Evolutionary conservation across 768 basidiomycete species (phyloP).

Genomic region (Hemileccinum rubropunctum): DNA sequence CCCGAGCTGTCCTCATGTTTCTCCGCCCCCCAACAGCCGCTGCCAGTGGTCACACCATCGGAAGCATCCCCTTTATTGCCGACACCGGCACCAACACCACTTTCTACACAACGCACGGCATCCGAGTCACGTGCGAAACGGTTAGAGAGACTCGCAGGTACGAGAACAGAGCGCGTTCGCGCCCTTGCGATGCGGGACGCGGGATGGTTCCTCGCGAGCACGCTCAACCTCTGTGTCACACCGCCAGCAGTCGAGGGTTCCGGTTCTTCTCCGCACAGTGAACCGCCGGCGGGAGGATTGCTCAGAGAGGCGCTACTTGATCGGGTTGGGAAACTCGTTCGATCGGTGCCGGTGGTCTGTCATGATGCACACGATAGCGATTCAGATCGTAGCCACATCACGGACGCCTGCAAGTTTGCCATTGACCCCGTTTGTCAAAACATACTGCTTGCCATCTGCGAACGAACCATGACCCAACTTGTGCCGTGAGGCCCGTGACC

Average conservation of each 20-base stretch:
- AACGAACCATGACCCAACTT: slow-evolving; percentile 20
- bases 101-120: background rate
- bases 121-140: slow-evolving; percentile 2
- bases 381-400: too few species aligned
- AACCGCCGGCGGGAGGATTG: background rate
- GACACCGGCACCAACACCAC: too few species aligned
- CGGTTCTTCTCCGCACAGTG: background rate
- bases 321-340: slow-evolving; percentile 24
- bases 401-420: background rate
- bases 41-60: background rate
- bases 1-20: background rate
- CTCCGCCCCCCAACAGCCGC: background rate
- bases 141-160: slow-evolving; percentile 10
- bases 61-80: background rate
- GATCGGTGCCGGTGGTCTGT: background rate
- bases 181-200: slow-evolving; percentile 27
- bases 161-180: slow-evolving; percentile 18
- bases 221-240: slow-evolving; percentile 23
- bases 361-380: background rate
- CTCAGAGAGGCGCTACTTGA: slow-evolving; percentile 19
- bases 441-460: slow-evolving; percentile 29
- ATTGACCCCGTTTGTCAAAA: slow-evolving; percentile 24
- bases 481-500: background rate
- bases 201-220: slow-evolving; percentile 26
- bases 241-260: background rate